A percentile compares a stretch with the other conserved stretches of the same genome.
Evolutionary conservation across 805 yeast species (phyloP).

Genomic region (Saccharomycopsis lassenensis): DNA sequence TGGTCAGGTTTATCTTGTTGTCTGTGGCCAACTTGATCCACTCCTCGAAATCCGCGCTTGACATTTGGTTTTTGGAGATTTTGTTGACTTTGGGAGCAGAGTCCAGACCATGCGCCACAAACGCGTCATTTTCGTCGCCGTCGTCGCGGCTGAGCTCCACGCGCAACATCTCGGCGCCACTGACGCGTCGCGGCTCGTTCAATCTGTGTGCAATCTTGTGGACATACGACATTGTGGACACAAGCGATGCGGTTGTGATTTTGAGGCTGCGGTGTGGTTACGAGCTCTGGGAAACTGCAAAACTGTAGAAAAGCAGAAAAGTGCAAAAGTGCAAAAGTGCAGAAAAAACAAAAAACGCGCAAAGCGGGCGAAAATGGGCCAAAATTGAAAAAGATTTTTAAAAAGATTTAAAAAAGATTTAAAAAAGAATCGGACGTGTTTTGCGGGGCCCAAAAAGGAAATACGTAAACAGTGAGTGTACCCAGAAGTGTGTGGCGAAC

Average conservation of each 20-base stretch:
- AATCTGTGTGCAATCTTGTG: constrained; percentile 12
- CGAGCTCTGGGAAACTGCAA: no score
- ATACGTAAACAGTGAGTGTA: no score
- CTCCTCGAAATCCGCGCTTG: constrained; percentile 50
- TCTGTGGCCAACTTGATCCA: constrained; percentile 80
- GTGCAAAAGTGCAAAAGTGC: no score
- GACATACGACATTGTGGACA: constrained; percentile 13
- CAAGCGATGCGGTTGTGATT: not conserved
- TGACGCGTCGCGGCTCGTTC: constrained; percentile 22
- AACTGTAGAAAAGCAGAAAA: no score
- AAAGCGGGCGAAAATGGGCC: no score
- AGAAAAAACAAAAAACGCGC: no score
- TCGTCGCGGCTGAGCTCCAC: constrained; percentile 21
- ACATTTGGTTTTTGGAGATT: constrained; percentile 19
- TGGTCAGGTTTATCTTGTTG: constrained; percentile 71
- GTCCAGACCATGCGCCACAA: constrained; percentile 18
- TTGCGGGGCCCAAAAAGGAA: no score
- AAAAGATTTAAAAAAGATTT: no score
- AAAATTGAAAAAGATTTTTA: no score
- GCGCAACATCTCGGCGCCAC: constrained; percentile 25
- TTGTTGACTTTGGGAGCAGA: constrained; percentile 27
- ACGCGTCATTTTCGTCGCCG: constrained; percentile 9
- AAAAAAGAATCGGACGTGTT: no score
- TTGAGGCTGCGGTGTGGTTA: no score
- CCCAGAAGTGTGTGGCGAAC: no score